Evolutionary conservation across 495 filamentous ascomycete genomes (phyloP).

Genomic region (Neurospora terricola): DNA sequence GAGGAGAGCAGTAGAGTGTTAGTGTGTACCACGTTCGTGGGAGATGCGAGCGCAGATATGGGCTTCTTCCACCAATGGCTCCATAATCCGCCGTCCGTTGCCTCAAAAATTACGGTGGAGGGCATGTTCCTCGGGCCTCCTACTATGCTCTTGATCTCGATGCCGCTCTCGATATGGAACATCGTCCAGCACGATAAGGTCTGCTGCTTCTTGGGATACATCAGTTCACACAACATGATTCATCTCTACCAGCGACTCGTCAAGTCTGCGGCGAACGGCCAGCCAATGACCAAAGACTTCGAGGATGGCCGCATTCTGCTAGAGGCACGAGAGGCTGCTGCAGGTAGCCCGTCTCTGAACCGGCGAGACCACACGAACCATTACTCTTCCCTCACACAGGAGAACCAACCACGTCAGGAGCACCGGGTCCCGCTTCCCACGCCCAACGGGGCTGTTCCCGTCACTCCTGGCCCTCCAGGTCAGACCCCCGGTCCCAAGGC

Average conservation of each 20-base stretch:
- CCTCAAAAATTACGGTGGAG: constrained; percentile 44
- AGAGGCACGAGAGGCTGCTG: constrained; percentile 29
- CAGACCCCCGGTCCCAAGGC: constrained; percentile 9
- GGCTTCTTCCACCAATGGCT: constrained; percentile 48
- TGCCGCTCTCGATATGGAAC: constrained; percentile 46
- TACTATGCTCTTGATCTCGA: constrained; percentile 46
- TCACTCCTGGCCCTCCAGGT: constrained; percentile 6
- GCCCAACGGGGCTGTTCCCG: neutral
- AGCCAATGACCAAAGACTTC: constrained; percentile 32
- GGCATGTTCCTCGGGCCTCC: constrained; percentile 50
- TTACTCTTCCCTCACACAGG: constrained; percentile 19
- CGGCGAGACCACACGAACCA: constrained; percentile 9
- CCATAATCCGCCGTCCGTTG: constrained; percentile 34
- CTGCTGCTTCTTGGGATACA: constrained; percentile 45
- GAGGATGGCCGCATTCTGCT: constrained; percentile 41
- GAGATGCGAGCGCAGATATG: constrained; percentile 48
- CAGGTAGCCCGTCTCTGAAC: constrained; percentile 16
- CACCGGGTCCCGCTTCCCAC: neutral
- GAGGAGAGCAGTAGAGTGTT: constrained; percentile 40
- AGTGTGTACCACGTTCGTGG: constrained; percentile 47
- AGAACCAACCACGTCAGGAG: constrained; percentile 19
- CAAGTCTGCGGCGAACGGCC: constrained; percentile 25
- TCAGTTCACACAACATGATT: constrained; percentile 48
- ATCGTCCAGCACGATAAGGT: constrained; percentile 47
- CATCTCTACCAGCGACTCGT: constrained; percentile 45